Evolutionary conservation across 345 rosid genomes (phyloP).

Genomic region (Acer negundo): DNA sequence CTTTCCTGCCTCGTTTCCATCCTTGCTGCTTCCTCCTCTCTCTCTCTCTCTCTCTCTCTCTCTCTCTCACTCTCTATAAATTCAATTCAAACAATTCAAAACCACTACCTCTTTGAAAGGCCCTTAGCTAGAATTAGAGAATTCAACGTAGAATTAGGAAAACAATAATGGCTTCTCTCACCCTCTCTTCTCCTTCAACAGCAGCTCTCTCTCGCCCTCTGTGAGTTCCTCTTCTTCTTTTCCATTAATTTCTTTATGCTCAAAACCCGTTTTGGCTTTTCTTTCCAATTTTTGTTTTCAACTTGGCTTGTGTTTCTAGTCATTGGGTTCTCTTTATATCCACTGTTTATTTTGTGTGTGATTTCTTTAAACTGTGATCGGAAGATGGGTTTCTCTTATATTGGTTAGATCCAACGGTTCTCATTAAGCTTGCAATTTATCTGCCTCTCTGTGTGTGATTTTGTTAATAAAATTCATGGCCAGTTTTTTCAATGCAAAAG

Average conservation of each 20-base stretch:
- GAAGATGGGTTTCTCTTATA: background rate
- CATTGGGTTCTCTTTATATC: background rate
- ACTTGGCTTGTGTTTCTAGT: background rate
- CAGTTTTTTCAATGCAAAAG: background rate
- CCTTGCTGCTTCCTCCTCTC: no score
- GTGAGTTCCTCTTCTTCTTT: conserved; percentile 21
- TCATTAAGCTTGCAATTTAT: background rate
- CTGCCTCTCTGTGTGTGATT: background rate
- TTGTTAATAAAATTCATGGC: background rate
- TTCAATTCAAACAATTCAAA: no score
- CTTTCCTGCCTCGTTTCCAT: no score
- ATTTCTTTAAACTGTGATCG: background rate
- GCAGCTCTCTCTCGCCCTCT: conserved; percentile 36
- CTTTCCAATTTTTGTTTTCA: no score
- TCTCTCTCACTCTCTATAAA: no score
- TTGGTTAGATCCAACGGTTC: background rate
- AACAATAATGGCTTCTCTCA: conserved; percentile 43
- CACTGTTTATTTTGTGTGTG: background rate
- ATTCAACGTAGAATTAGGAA: no score
- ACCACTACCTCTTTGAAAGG: no score
- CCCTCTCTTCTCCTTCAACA: conserved; percentile 42
- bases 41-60: no score
- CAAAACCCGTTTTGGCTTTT: no score
- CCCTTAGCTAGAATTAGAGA: no score
- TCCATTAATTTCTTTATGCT: no score